Percentiles rank a stretch among this genome's conserved stretches.
phyloP scores from a whole-genome alignment of 768 basidiomycete species.

The Leccinum uliginosum region DNA sequence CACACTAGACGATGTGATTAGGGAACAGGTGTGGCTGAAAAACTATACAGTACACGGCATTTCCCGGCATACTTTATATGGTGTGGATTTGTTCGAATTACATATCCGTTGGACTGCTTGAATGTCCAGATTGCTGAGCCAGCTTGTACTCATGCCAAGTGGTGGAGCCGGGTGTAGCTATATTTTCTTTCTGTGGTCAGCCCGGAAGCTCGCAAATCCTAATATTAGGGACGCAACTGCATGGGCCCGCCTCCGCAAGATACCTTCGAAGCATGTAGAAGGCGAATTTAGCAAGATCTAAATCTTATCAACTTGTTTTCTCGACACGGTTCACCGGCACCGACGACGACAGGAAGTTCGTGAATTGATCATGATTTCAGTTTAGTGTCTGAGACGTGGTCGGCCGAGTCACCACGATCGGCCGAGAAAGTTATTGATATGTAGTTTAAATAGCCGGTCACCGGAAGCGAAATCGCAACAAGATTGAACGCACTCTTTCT shows the following conservation, averaged over 20 bases:
- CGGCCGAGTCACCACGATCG: slow-evolving; percentile 14
- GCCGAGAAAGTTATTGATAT: slow-evolving; percentile 5
- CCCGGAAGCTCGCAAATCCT: background rate
- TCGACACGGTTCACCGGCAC: background rate
- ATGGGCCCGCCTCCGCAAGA: background rate
- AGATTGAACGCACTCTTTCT: background rate
- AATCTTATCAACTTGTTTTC: background rate
- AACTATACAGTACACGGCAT: slow-evolving; percentile 30
- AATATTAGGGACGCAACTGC: background rate
- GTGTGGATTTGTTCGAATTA: background rate
- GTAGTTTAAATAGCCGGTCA: slow-evolving; percentile 2
- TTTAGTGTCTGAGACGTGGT: background rate
- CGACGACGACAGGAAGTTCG: background rate
- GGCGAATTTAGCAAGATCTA: background rate
- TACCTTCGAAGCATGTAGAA: background rate
- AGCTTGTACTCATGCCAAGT: background rate
- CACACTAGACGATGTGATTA: background rate
- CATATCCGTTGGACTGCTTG: background rate
- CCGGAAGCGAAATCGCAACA: background rate
- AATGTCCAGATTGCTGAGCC: background rate
- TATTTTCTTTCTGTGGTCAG: background rate
- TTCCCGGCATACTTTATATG: slow-evolving; percentile 9
- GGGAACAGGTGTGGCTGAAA: slow-evolving; percentile 28
- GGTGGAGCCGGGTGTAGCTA: background rate
- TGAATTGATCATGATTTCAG: background rate